Evolutionary conservation across 257 asterid genomes (phyloP), one percentile per base, ranked within the genome.

Genomic region (Asclepias syriaca): DNA sequence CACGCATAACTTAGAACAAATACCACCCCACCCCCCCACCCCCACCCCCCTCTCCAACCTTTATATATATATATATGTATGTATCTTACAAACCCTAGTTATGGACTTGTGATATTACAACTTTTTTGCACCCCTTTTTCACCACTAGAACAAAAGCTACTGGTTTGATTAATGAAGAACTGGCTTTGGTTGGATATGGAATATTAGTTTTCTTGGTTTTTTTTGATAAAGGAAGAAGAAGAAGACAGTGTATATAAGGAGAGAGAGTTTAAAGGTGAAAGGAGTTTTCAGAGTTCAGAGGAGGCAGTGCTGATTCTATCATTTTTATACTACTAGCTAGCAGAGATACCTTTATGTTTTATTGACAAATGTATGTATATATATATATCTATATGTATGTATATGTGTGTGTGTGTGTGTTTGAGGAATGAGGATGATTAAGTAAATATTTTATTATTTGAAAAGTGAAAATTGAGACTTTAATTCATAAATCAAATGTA

Each of bases 1-100:
- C 89, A 80, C 97, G 98, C 98, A 92, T 92, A 84, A 84, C 91
- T 85, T 81, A 68, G 77, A 65, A 67, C 34, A 74, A 68, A 68
- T 75, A 69, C 78, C 89, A 85, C 92, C 93, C 81, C 45, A 71
- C 69, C 82, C 83, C 85, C 88, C 80, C 87, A 82, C 55, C 53
- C 37, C 27, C 27, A 0, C 27, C 0, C 27, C 27, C 27, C 27
- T 24, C 27, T 24, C 27, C 27, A 24, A 24, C 27, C 27, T 24
- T 24, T 24, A 24, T 24, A 24, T 24, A 24, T 24, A 24, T 24
- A 24, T 49, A 46, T 11, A 43, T n/a, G n/a, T 43, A 43, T 43
- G 8, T 43, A 43, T 43, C 0, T 40, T 43, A 43, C 2, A 43
- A 43, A 43, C 10, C 10, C n/a, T 15, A 69, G 39, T 22, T 5